phyloP scores from a whole-genome alignment of 805 yeast genomes.

The Jamesozyma lodderae region DNA sequence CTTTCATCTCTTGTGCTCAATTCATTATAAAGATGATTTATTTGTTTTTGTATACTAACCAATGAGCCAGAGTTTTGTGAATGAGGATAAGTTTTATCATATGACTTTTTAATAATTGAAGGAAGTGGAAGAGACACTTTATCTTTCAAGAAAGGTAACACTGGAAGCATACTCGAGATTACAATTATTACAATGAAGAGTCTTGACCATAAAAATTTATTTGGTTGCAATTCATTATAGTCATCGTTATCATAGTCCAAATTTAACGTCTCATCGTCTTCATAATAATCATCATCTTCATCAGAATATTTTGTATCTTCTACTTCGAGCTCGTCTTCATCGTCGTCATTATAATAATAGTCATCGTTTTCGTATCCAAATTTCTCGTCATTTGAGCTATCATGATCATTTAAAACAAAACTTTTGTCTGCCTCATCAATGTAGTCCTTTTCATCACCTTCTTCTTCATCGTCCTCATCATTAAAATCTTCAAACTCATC shows the following conservation, averaged over 20 bases:
- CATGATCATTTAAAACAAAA: constrained; percentile 6
- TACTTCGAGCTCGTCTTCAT: constrained; percentile 5
- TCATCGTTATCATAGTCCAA: neutral
- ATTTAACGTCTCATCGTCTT: constrained; percentile 5
- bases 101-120: too few species aligned
- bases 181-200: constrained; percentile 5
- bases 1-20: constrained; percentile 18
- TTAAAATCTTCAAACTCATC: neutral
- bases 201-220: constrained; percentile 3
- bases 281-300: neutral
- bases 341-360: neutral
- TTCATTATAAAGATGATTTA: constrained; percentile 25
- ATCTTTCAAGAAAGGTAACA: too few species aligned
- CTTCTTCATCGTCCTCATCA: neutral
- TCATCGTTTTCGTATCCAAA: constrained; percentile 4
- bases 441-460: constrained; percentile 10
- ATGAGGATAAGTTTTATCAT: neutral
- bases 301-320: constrained; percentile 15
- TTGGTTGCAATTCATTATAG: neutral
- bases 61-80: constrained; percentile 5
- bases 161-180: constrained; percentile 2
- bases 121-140: too few species aligned
- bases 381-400: constrained; percentile 13
- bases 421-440: constrained; percentile 6
- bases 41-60: constrained; percentile 19